A percentile compares a stretch with the other conserved stretches of the same genome.
Conservation (phyloP, 805 yeast species). For the Kuraishia ogatae region DNA sequence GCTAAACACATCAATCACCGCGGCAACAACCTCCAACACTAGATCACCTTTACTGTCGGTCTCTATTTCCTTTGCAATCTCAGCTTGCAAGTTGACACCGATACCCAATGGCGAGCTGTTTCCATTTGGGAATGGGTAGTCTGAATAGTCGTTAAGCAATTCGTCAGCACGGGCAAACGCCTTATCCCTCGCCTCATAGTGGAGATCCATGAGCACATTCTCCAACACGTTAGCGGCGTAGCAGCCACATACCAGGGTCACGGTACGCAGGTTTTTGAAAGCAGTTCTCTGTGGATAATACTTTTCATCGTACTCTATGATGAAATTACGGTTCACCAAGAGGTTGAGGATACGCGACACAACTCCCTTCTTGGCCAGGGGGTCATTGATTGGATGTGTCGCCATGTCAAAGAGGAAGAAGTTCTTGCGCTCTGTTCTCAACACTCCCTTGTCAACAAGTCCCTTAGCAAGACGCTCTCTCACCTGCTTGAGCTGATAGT, state of each 20-base stretch:
- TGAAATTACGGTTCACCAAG: conserved; percentile 64
- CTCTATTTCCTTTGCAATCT: conserved; percentile 42
- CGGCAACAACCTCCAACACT: conserved; percentile 84
- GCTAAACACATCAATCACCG: conserved; percentile 82
- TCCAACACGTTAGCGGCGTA: conserved; percentile 96
- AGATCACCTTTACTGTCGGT: conserved; percentile 43
- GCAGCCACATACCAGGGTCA: conserved; percentile 79
- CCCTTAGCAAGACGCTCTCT: conserved; percentile 96
- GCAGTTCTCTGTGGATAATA: conserved; percentile 65
- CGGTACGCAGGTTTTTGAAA: conserved; percentile 65
- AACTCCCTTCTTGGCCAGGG: conserved; percentile 73
- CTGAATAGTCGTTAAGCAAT: conserved; percentile 69
- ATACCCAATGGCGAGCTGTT: conserved; percentile 55
- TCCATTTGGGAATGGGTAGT: conserved; percentile 63
- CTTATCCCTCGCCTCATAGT: conserved; percentile 83
- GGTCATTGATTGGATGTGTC: conserved; percentile 92
- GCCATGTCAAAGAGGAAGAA: conserved; percentile 97
- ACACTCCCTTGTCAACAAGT: conserved; percentile 90
- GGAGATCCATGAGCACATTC: conserved; percentile 67
- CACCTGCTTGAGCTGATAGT: conserved; percentile 93
- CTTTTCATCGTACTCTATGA: conserved; percentile 40
- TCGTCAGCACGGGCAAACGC: conserved; percentile 96
- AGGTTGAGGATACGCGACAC: conserved; percentile 62
- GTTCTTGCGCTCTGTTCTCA: conserved; percentile 92
- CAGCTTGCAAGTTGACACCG: conserved; percentile 58